Evolutionary conservation across 768 basidiomycete genomes (phyloP).

Genomic region (Boletus insuetus): DNA sequence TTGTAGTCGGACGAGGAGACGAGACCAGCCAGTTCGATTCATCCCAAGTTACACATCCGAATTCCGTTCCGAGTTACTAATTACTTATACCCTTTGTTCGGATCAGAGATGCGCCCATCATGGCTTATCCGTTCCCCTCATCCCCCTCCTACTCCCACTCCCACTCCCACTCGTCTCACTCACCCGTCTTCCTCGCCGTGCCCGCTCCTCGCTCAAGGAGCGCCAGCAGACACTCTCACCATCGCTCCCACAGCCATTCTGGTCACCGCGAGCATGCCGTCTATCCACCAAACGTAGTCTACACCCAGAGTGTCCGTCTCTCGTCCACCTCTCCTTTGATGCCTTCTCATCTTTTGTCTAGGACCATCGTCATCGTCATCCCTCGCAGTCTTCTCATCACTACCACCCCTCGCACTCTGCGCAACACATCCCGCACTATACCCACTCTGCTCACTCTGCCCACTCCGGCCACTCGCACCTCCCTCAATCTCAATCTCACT

Average conservation of each 20-base stretch:
- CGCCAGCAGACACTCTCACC: conserved; percentile 16
- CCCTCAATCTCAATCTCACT: conserved; percentile 14
- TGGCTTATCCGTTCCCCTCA: conserved; percentile 28
- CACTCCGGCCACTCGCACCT: conserved; percentile 3
- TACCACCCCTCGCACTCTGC: conserved; percentile 21
- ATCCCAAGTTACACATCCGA: conserved; percentile 1
- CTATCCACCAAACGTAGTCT: conserved; percentile 1
- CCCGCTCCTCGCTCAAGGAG: conserved; percentile 7
- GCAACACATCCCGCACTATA: conserved; percentile 12
- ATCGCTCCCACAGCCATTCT: conserved; percentile 8
- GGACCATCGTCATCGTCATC: conserved; percentile 18
- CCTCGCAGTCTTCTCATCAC: conserved; percentile 11
- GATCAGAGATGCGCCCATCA: neutral
- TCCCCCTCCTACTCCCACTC: too few species aligned
- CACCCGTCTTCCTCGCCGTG: conserved; percentile 6
- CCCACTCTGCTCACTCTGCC: neutral
- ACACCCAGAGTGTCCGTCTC: conserved; percentile 18
- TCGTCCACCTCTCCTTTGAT: neutral
- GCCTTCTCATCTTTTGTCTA: neutral
- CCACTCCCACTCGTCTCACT: neutral
- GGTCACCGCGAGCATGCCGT: neutral
- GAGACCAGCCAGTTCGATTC: conserved; percentile 1
- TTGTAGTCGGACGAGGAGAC: conserved; percentile 14
- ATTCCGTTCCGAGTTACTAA: conserved; percentile 12
- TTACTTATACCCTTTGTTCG: too few species aligned